These are phyloP conservation scores for Eutypella sp. DNA, from an alignment of 2,329 filamentous ascomycete species.

Conservation along the genomic window DNA sequence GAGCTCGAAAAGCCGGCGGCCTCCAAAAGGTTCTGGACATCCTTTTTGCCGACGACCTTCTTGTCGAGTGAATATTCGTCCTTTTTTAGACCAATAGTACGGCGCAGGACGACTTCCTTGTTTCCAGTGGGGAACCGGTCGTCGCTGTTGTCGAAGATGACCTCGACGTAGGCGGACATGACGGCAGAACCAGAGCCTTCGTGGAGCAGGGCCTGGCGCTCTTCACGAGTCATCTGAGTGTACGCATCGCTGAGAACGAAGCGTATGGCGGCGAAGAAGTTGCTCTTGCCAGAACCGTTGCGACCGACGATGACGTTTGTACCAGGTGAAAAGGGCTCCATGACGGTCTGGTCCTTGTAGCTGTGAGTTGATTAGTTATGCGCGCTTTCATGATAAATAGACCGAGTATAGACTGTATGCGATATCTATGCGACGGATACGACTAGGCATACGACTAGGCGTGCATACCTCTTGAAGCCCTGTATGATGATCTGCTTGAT, in stretches of 20 bases:
- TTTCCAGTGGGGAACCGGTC: conserved; percentile 92
- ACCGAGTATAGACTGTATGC: too few species aligned
- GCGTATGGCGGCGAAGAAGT: conserved; percentile 98
- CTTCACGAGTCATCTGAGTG: conserved; percentile 90
- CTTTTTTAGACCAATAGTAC: conserved; percentile 95
- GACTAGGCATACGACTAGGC: too few species aligned
- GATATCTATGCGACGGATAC: too few species aligned
- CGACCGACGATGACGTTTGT: conserved; percentile 98
- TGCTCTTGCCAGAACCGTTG: conserved; percentile 98
- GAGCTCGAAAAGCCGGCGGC: conserved; percentile 94
- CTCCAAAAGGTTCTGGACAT: conserved; percentile 93
- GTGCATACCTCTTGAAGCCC: conserved; percentile 89
- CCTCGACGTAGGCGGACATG: conserved; percentile 99
- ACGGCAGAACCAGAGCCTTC: conserved; percentile 97
- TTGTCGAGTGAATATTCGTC: conserved; percentile 97
- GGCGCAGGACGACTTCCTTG: conserved; percentile 82
- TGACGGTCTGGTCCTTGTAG: conserved; percentile 99
- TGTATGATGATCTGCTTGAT: conserved; percentile 99
- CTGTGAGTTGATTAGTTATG: conserved; percentile 45
- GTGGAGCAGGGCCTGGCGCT: conserved; percentile 92
- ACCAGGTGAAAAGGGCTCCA: conserved; percentile 95
- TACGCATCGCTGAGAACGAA: conserved; percentile 98
- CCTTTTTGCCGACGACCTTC: conserved; percentile 90
- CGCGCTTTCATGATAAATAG: too few species aligned
- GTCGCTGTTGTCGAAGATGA: conserved; percentile 97